Evolutionary conservation across 148 eudicot species (phyloP).

Genomic region (Camellia japonica): DNA sequence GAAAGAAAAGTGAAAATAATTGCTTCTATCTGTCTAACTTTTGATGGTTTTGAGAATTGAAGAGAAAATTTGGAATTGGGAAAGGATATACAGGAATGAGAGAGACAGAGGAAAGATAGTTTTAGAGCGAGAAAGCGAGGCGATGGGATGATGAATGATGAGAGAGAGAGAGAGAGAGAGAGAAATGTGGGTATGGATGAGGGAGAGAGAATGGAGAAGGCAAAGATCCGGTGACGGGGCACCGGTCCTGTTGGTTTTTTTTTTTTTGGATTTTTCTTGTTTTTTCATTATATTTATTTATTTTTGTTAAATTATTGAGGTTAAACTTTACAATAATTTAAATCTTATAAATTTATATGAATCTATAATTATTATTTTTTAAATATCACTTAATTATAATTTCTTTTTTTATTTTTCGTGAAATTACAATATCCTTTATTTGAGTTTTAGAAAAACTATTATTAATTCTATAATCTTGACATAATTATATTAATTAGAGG

Average conservation of each 20-base stretch:
- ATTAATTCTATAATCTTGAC: too few relatives aligned
- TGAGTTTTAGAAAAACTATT: too few relatives aligned
- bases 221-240: constrained; percentile 19
- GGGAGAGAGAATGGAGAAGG: background rate
- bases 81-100: constrained; percentile 15
- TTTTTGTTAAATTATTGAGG: too few relatives aligned
- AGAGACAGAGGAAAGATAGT: background rate
- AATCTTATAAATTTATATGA: too few relatives aligned
- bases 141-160: background rate
- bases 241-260: constrained; percentile 25
- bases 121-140: background rate
- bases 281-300: too few relatives aligned
- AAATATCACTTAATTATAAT: too few relatives aligned
- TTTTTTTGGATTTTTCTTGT: background rate
- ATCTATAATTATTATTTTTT: too few relatives aligned
- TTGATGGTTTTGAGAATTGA: constrained; percentile 28
- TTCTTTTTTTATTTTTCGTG: too few relatives aligned
- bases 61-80: constrained; percentile 16
- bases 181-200: too few relatives aligned
- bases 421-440: too few relatives aligned
- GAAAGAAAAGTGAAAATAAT: constrained; percentile 31
- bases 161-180: background rate
- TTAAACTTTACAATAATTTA: too few relatives aligned
- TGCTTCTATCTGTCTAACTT: constrained; percentile 28
- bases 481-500: too few relatives aligned